phyloP scores from a whole-genome alignment of 768 basidiomycete species.

The Phanerochaete carnosa region DNA sequence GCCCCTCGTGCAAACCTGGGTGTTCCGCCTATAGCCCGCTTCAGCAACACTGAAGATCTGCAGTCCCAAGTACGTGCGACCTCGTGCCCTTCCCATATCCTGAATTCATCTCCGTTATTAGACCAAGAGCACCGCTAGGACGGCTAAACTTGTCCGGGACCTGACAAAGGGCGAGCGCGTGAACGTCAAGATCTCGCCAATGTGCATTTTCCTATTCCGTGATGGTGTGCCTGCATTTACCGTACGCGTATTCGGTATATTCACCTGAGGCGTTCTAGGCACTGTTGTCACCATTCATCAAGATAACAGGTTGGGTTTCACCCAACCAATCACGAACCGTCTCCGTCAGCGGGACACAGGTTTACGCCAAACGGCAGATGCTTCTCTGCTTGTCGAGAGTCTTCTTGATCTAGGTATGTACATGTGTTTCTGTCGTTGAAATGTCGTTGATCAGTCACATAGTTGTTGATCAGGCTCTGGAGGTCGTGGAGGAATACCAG shows the following conservation, averaged over 20 bases:
- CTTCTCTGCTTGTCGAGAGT: slow-evolving; percentile 65
- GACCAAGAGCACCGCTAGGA: slow-evolving; percentile 17
- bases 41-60: not conserved
- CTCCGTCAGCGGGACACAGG: slow-evolving; percentile 56
- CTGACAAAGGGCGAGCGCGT: slow-evolving; percentile 56
- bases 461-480: slow-evolving; percentile 69
- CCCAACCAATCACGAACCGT: slow-evolving; percentile 55
- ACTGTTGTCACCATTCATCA: slow-evolving; percentile 62
- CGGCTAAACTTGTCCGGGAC: slow-evolving; percentile 28
- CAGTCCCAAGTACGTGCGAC: not conserved
- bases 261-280: slow-evolving; percentile 32
- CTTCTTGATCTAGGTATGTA: slow-evolving; percentile 53
- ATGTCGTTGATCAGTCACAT: not conserved
- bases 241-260: not conserved
- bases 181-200: slow-evolving; percentile 54
- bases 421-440: slow-evolving; percentile 11
- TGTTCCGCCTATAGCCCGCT: not conserved
- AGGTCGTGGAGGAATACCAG: slow-evolving; percentile 69
- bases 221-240: slow-evolving; percentile 41
- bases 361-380: slow-evolving; percentile 59
- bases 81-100: not conserved
- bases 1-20: not conserved
- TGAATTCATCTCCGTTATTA: not conserved
- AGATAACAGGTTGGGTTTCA: slow-evolving; percentile 43
- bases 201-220: slow-evolving; percentile 66